Conservation (phyloP, 192 early-diverging fungal genomes). For the Haplosporangium gracile region DNA sequence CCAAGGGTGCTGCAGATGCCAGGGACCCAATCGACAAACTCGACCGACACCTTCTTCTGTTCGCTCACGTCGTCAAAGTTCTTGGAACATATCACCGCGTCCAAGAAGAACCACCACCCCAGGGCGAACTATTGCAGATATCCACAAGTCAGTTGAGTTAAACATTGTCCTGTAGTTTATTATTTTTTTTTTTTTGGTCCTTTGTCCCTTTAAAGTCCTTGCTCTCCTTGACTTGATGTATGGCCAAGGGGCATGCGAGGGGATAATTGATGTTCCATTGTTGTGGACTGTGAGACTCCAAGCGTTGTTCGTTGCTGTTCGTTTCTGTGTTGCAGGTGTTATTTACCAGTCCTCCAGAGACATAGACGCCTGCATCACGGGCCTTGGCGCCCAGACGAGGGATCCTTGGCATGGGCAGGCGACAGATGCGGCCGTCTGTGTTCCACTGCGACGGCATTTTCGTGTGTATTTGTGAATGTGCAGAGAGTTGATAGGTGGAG, state of each 20-base stretch:
- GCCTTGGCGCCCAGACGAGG: conserved; percentile 53
- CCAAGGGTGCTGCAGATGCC: conserved; percentile 69
- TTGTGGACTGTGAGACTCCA: conserved; percentile 1
- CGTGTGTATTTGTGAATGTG: neutral
- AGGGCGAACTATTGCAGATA: conserved; percentile 61
- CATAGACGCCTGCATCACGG: conserved; percentile 56
- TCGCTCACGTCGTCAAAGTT: conserved; percentile 35
- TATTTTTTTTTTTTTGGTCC: neutral
- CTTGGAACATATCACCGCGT: conserved; percentile 64
- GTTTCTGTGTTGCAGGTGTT: no score
- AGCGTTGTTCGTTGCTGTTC: neutral
- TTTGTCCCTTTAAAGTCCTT: neutral
- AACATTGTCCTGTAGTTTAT: neutral
- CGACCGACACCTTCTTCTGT: conserved; percentile 48
- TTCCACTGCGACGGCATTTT: conserved; percentile 24
- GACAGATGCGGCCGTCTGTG: conserved; percentile 46
- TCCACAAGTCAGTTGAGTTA: neutral
- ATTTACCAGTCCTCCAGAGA: conserved; percentile 58
- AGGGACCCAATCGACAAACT: conserved; percentile 73
- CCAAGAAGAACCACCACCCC: conserved; percentile 75
- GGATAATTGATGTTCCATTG: neutral
- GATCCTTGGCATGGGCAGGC: conserved; percentile 53
- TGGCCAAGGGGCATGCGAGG: neutral
- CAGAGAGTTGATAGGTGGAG: neutral
- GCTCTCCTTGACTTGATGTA: neutral